Evolutionary conservation across 805 yeast species (phyloP), one percentile per base, ranked within the genome.

Genomic region (Candida saitoana): DNA sequence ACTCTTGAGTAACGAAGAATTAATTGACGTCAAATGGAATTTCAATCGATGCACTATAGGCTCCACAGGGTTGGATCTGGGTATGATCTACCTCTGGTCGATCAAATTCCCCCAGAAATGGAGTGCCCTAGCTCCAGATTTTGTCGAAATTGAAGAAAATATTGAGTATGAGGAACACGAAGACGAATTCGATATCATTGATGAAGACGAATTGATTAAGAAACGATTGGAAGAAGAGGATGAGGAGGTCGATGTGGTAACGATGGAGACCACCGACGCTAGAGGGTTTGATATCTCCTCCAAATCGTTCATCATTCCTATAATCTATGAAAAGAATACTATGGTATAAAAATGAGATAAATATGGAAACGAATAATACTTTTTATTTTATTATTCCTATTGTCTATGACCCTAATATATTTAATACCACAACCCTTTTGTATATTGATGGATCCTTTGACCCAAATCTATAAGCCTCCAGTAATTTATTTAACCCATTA

Each of bases 71-170:
- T 65, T 87, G 41, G 98, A 90, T 55, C 71, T 86, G 24, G 97
- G 97, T 1, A 71, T 79, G 30, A 75, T 90, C 2, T 89, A 86
- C 56, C 57, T 85, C 32, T 91, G 97, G 96, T 77, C 84, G 38
- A 75, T 87, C 7, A 76, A 77, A 31, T 78, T 86, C 16, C 95
- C 96, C 1, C 96, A 89, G 53, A 85, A 87, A 63, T 90, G 98
- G 98, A 84, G 95, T 60, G 95, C 97, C 1, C 68, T 90, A 52
- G 97, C 97, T 0, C 97, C 97, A 1, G 98, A 91, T 60, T 90
- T 91, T 58, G 95, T 85, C 37, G 97, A 90, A 60, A 82, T 90
- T 34, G 96, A 90, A 56, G 96, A 89, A 54, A 91, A 89, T 55
- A 83, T 87, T 7, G 88, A 85, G 44, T 90, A 91, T 56, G 79